Evolutionary conservation across 495 filamentous ascomycete species (phyloP).

Genomic region (Beverwykella pulmonaria): DNA sequence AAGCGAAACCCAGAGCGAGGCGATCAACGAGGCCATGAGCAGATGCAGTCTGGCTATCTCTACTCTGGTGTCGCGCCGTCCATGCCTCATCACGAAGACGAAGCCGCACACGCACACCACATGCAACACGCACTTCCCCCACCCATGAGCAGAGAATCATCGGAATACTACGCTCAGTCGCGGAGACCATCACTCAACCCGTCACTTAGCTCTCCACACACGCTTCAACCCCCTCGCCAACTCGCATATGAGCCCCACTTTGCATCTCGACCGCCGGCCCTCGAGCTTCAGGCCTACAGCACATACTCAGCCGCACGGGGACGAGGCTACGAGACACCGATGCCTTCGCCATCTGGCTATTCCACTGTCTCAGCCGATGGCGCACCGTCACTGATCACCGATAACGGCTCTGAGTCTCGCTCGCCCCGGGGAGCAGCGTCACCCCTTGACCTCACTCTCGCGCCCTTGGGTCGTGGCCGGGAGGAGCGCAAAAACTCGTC

Average conservation of each 20-base stretch:
- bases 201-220: constrained; percentile 15
- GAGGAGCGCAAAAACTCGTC: constrained; percentile 38
- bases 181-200: constrained; percentile 33
- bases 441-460: constrained; percentile 41
- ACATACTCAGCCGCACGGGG: constrained; percentile 47
- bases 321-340: constrained; percentile 58
- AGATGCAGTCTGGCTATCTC: constrained; percentile 19
- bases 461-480: constrained; percentile 40
- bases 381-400: constrained; percentile 71
- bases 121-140: constrained; percentile 18
- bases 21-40: constrained; percentile 15
- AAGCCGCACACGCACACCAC: not conserved
- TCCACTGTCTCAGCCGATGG: constrained; percentile 62
- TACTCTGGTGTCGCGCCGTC: constrained; percentile 14
- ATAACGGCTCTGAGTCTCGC: constrained; percentile 63
- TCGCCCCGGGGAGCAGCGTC: constrained; percentile 42
- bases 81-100: constrained; percentile 11
- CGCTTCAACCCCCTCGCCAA: constrained; percentile 25
- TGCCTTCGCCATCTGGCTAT: constrained; percentile 71
- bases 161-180: constrained; percentile 26
- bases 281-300: constrained; percentile 49
- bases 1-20: constrained; percentile 35
- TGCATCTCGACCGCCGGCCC: constrained; percentile 42
- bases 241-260: constrained; percentile 26
- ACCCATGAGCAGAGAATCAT: constrained; percentile 15